These are phyloP conservation scores for Suillus lakei DNA, from an alignment of 768 basidiomycete genomes.

Conservation along the genomic window DNA sequence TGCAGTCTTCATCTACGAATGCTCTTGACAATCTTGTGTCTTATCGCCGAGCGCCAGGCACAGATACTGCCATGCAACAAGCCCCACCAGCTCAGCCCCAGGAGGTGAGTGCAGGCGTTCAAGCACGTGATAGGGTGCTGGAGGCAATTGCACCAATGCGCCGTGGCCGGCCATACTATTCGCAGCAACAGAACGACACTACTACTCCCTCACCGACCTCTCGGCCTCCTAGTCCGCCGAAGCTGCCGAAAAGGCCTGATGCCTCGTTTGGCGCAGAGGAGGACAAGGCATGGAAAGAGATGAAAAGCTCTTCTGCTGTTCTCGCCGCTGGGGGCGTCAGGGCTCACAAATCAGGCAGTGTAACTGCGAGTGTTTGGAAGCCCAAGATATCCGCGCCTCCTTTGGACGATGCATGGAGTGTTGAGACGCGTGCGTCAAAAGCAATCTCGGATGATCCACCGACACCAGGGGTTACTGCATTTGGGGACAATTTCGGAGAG, in stretches of 20 bases:
- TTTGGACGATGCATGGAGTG: constrained; percentile 46
- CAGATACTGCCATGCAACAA: constrained; percentile 22
- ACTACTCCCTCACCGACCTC: constrained; percentile 39
- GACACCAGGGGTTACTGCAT: constrained; percentile 44
- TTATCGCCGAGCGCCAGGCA: constrained; percentile 32
- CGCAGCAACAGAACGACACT: constrained; percentile 35
- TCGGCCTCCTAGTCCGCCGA: constrained; percentile 28
- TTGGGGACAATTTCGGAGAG: constrained; percentile 71
- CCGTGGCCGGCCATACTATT: constrained; percentile 60
- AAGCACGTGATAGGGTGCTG: constrained; percentile 76
- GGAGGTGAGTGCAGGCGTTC: constrained; percentile 54
- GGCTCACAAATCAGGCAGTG: constrained; percentile 31
- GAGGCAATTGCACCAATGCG: constrained; percentile 84
- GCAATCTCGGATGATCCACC: constrained; percentile 26
- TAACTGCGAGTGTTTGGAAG: constrained; percentile 32
- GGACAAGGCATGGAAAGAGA: constrained; percentile 53
- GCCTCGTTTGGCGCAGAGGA: constrained; percentile 43
- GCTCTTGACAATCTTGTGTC: constrained; percentile 45
- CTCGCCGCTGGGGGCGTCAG: constrained; percentile 16
- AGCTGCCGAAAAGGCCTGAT: constrained; percentile 7
- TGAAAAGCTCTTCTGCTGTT: constrained; percentile 27
- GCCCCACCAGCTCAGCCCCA: constrained; percentile 19
- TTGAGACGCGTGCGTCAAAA: constrained; percentile 32
- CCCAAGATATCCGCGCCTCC: constrained; percentile 24
- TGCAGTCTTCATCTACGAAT: constrained; percentile 31